Percentiles rank a stretch among this genome's conserved stretches.
Evolutionary conservation across 768 basidiomycete genomes (phyloP).

Genomic region (Suillus lakei): DNA sequence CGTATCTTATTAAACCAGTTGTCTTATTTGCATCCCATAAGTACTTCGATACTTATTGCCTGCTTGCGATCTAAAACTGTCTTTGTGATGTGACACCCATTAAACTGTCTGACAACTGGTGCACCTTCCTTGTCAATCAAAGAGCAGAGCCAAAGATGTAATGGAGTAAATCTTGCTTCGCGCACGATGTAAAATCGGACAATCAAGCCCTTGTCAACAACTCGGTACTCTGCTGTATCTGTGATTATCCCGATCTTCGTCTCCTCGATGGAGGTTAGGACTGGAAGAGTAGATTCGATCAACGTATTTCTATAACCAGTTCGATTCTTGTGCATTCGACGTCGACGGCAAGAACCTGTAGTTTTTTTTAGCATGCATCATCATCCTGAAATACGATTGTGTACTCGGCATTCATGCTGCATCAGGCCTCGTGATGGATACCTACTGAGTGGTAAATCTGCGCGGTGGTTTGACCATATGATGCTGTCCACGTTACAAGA

Average conservation of each 20-base stretch:
- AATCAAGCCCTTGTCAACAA: slow-evolving; percentile 75
- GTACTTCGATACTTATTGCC: neutral
- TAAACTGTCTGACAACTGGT: slow-evolving; percentile 67
- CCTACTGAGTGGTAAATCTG: slow-evolving; percentile 86
- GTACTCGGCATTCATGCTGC: slow-evolving; percentile 83
- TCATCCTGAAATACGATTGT: slow-evolving; percentile 25
- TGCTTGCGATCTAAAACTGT: neutral
- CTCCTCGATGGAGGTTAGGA: slow-evolving; percentile 70
- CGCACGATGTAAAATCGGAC: slow-evolving; percentile 90
- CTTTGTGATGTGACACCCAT: neutral
- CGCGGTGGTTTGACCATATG: slow-evolving; percentile 93
- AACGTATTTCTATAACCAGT: slow-evolving; percentile 91
- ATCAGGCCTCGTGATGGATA: slow-evolving; percentile 86
- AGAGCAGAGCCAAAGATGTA: slow-evolving; percentile 3
- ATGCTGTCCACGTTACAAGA: slow-evolving; percentile 90
- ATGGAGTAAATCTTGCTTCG: slow-evolving; percentile 72
- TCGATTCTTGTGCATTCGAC: slow-evolving; percentile 77
- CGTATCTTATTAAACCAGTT: neutral
- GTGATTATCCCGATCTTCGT: slow-evolving; percentile 71
- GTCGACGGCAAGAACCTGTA: slow-evolving; percentile 74
- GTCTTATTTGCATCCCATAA: neutral
- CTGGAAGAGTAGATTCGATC: slow-evolving; percentile 75
- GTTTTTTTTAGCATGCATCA: neutral
- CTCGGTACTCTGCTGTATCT: slow-evolving; percentile 82
- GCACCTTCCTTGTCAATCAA: slow-evolving; percentile 78